phyloP scores from a whole-genome alignment of 495 filamentous ascomycete species.

The Lophiostoma macrostomum region DNA sequence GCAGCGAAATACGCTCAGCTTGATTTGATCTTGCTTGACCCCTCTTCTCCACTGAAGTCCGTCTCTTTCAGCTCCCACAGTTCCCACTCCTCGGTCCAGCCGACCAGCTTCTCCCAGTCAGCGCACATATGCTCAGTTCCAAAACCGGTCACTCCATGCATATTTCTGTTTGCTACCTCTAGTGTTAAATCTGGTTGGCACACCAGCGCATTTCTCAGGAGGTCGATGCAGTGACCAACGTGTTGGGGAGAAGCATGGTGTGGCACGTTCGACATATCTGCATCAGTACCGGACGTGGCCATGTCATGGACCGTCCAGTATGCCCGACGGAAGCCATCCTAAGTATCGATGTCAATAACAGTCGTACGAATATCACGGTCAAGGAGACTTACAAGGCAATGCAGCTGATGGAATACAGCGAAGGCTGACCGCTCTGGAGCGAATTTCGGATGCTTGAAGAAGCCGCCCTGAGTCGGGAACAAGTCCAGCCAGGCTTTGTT shows the following conservation, averaged over 20 bases:
- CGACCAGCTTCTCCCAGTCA: conserved; percentile 8
- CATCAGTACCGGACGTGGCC: background rate
- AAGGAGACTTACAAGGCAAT: conserved; percentile 13
- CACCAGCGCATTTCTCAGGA: conserved; percentile 14
- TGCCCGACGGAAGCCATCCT: conserved; percentile 21
- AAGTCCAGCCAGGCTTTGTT: conserved; percentile 13
- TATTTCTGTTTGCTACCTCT: background rate
- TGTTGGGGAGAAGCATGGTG: conserved; percentile 3
- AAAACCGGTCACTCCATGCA: conserved; percentile 17
- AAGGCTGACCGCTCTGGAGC: conserved; percentile 7
- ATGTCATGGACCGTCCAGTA: conserved; percentile 12
- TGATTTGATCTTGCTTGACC: too few relatives aligned
- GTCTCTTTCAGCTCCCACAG: background rate
- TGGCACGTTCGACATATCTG: background rate
- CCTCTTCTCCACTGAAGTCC: too few relatives aligned
- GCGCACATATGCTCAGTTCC: conserved; percentile 17
- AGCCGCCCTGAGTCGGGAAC: conserved; percentile 21
- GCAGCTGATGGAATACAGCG: conserved; percentile 16
- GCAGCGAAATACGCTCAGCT: too few relatives aligned
- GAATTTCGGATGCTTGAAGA: conserved; percentile 23
- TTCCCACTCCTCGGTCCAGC: conserved; percentile 12
- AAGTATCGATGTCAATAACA: background rate
- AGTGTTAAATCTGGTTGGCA: conserved; percentile 20
- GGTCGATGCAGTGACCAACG: conserved; percentile 12
- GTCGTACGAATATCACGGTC: too few relatives aligned